A percentile compares a stretch with the other conserved stretches of the same genome.
Conservation (phyloP, 2,329 filamentous ascomycete genomes). For the Ceratocystis destructans region DNA sequence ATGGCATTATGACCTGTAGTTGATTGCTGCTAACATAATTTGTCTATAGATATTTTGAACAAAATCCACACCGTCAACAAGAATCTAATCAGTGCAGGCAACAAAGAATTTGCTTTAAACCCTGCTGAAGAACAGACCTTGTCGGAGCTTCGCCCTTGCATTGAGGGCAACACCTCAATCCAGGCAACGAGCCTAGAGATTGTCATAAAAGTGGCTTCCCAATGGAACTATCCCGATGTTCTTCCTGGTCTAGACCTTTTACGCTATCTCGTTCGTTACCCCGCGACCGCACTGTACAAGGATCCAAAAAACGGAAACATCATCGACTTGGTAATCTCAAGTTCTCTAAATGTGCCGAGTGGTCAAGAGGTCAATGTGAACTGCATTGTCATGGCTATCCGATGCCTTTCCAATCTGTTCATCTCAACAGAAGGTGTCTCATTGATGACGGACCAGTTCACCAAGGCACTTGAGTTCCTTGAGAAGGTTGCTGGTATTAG, state of each 20-base stretch:
- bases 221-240: constrained; percentile 69
- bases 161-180: constrained; percentile 45
- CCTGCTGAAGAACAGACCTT: constrained; percentile 55
- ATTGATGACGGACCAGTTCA: constrained; percentile 44
- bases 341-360: constrained; percentile 32
- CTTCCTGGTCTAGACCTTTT: constrained; percentile 77
- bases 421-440: constrained; percentile 56
- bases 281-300: constrained; percentile 48
- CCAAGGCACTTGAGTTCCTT: constrained; percentile 48
- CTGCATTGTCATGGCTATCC: constrained; percentile 74
- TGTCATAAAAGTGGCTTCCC: constrained; percentile 56
- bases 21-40: constrained; percentile 21
- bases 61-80: constrained; percentile 66
- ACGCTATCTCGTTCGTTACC: constrained; percentile 61
- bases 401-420: constrained; percentile 74
- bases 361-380: constrained; percentile 52
- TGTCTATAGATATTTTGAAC: constrained; percentile 50
- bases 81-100: constrained; percentile 53
- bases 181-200: constrained; percentile 43
- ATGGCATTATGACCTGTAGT: background rate
- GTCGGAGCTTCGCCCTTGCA: constrained; percentile 43
- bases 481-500: constrained; percentile 44
- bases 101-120: constrained; percentile 61
- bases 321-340: constrained; percentile 38
- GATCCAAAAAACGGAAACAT: constrained; percentile 43